Conservation (phyloP, 208 protist species). For the Herpetomonas tarakana region DNA sequence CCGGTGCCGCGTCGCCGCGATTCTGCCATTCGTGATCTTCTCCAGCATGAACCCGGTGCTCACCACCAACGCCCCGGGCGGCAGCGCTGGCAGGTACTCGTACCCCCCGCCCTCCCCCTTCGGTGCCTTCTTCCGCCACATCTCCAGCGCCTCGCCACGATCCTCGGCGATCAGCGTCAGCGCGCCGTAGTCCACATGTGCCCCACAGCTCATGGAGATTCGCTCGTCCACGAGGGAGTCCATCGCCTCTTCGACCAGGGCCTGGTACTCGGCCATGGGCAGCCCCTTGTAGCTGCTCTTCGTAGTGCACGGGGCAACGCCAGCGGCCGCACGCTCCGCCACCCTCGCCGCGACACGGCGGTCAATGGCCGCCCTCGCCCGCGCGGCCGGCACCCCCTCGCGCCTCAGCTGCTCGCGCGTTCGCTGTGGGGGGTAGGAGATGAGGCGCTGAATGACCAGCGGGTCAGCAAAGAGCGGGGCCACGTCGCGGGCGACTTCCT, state of each 20-base stretch:
- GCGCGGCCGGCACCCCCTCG: no score
- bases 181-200: neutral
- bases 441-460: neutral
- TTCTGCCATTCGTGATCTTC: neutral
- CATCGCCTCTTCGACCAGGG: no score
- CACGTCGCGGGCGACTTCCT: neutral
- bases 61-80: neutral
- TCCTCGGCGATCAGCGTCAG: neutral
- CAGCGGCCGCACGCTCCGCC: no score
- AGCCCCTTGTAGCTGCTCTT: neutral
- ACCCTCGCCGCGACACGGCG: no score
- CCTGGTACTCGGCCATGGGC: neutral
- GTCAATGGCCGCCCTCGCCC: no score
- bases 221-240: neutral
- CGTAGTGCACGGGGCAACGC: neutral
- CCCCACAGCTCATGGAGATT: neutral
- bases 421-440: neutral
- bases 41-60: neutral
- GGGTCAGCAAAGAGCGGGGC: neutral
- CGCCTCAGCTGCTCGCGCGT: no score
- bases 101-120: no score
- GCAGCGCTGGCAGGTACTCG: neutral
- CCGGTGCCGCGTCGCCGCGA: neutral
- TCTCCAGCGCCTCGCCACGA: neutral
- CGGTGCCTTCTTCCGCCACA: neutral